Percentiles rank a stretch among this genome's conserved stretches.
phyloP scores from a whole-genome alignment of 257 asterid species.

The Cruciata laevipes region DNA sequence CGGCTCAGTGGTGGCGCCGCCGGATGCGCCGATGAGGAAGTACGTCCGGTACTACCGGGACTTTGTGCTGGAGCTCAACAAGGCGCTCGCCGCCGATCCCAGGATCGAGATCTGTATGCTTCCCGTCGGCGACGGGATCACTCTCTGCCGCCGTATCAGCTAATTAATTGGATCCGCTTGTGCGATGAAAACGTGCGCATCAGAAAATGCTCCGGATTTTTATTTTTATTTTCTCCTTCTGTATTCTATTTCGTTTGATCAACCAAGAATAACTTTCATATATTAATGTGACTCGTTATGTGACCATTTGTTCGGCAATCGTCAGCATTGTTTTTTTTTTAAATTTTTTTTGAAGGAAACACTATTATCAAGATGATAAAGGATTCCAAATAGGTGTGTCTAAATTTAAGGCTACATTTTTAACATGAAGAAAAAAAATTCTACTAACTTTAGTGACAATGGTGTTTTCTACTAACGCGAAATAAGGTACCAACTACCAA shows the following conservation, averaged over 20 bases:
- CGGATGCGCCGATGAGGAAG: slow-evolving; percentile 81
- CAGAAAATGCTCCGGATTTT: neutral
- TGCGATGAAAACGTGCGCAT: neutral
- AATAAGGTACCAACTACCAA: no score
- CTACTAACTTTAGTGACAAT: no score
- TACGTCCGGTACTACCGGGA: slow-evolving; percentile 69
- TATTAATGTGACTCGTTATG: neutral
- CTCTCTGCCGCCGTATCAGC: slow-evolving; percentile 84
- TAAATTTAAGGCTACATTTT: no score
- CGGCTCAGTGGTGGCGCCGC: slow-evolving; percentile 83
- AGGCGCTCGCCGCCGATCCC: slow-evolving; percentile 77
- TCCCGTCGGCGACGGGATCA: slow-evolving; percentile 91
- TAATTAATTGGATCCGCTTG: slow-evolving; percentile 12
- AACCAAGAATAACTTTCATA: neutral
- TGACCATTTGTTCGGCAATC: neutral
- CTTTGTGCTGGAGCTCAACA: slow-evolving; percentile 76
- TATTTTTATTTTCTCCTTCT: neutral
- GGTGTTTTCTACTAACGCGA: no score
- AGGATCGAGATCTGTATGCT: slow-evolving; percentile 89
- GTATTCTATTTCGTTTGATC: neutral
- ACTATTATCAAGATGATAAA: no score
- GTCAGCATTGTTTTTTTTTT: no score
- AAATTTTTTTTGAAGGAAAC: no score
- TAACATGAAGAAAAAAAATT: no score
- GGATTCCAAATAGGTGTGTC: no score